These are phyloP conservation scores for Xanthoceras sorbifolium DNA, from an alignment of 345 rosid genomes.

Conservation along the genomic window DNA sequence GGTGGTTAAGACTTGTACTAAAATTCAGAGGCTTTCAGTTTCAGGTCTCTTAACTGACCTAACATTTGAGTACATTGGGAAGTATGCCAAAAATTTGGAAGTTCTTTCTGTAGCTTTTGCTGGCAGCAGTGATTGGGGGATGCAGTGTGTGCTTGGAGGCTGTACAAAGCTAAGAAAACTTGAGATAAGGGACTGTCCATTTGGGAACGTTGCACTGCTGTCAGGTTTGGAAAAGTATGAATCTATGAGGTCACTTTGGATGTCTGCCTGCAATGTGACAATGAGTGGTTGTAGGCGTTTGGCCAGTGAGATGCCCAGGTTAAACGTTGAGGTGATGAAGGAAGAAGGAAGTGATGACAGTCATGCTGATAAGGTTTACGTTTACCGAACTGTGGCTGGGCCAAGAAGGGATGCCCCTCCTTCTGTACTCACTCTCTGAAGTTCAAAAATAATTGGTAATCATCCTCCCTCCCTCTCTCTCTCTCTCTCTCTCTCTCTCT, in stretches of 20 bases:
- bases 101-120: conserved; percentile 79
- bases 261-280: conserved; percentile 72
- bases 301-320: conserved; percentile 67
- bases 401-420: conserved; percentile 73
- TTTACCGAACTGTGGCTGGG: conserved; percentile 70
- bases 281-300: conserved; percentile 55
- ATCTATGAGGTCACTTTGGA: conserved; percentile 80
- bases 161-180: conserved; percentile 68
- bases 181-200: conserved; percentile 77
- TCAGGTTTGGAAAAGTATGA: conserved; percentile 71
- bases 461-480: conserved; percentile 15
- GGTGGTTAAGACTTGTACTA: conserved; percentile 63
- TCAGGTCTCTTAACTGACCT: conserved; percentile 66
- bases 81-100: conserved; percentile 68
- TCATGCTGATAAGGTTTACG: conserved; percentile 58
- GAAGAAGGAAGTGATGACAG: conserved; percentile 58
- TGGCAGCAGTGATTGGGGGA: conserved; percentile 67
- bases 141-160: conserved; percentile 63
- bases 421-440: conserved; percentile 55
- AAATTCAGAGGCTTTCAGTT: conserved; percentile 66
- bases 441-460: conserved; percentile 22
- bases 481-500: neutral
- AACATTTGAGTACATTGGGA: conserved; percentile 65
- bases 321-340: conserved; percentile 75
- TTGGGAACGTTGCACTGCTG: conserved; percentile 63